phyloP scores from a whole-genome alignment of 306 rosid genomes.

The Abrus pulchellus region DNA sequence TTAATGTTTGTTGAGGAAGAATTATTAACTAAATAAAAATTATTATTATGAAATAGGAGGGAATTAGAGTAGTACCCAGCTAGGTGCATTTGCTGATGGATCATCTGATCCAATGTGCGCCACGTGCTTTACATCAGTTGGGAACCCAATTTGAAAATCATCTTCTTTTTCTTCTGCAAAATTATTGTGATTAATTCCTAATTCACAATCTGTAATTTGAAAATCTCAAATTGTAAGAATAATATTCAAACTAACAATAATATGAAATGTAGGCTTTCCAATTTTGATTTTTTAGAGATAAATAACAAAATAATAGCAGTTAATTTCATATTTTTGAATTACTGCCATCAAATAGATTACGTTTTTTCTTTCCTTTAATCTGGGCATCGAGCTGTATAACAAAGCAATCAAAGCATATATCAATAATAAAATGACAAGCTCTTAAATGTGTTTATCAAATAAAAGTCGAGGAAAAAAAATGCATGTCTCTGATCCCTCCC shows the following conservation, averaged over 20 bases:
- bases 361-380: too few relatives aligned
- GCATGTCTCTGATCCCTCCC: constrained; percentile 1
- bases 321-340: not conserved
- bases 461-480: not conserved
- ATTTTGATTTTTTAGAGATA: not conserved
- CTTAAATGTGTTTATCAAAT: not conserved
- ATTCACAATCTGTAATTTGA: not conserved
- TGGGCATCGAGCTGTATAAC: not conserved
- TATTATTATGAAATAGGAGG: not conserved
- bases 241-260: constrained; percentile 17
- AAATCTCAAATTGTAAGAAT: not conserved
- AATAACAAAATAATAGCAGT: not conserved
- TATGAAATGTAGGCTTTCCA: not conserved
- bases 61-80: constrained; percentile 51
- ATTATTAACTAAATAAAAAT: not conserved
- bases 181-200: not conserved
- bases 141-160: constrained; percentile 82
- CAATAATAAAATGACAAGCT: not conserved
- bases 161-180: constrained; percentile 81
- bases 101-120: constrained; percentile 67
- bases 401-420: not conserved
- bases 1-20: constrained; percentile 14
- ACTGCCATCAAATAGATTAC: not conserved
- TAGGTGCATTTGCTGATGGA: constrained; percentile 57
- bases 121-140: constrained; percentile 78